Conservation (phyloP, 2,329 filamentous ascomycete genomes). For the Botrytis galanthina region DNA sequence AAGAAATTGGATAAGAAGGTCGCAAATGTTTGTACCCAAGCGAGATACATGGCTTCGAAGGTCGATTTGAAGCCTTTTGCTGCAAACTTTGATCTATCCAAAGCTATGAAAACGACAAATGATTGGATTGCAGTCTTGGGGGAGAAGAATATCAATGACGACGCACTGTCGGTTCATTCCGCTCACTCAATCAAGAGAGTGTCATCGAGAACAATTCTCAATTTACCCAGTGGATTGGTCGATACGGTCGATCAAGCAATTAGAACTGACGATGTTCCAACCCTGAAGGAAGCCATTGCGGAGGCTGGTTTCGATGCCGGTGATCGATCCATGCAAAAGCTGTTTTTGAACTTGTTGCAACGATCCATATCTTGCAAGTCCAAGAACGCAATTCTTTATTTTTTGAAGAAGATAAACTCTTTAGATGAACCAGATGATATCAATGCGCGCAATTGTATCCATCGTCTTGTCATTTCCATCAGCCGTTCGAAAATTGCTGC, state of each 20-base stretch:
- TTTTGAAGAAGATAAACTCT: constrained; percentile 66
- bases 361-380: constrained; percentile 70
- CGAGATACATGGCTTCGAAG: constrained; percentile 83
- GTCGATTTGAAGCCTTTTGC: constrained; percentile 88
- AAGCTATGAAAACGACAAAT: constrained; percentile 70
- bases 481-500: constrained; percentile 65
- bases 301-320: constrained; percentile 55
- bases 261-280: constrained; percentile 61
- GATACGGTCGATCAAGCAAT: constrained; percentile 73
- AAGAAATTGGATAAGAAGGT: constrained; percentile 99
- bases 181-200: constrained; percentile 71
- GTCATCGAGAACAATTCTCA: constrained; percentile 71
- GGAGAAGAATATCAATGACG: constrained; percentile 73
- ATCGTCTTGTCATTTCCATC: constrained; percentile 88
- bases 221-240: constrained; percentile 64
- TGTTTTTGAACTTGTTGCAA: constrained; percentile 80
- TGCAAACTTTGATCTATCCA: constrained; percentile 61
- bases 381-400: constrained; percentile 65
- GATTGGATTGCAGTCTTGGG: constrained; percentile 84
- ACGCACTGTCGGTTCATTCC: constrained; percentile 68
- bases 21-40: constrained; percentile 70
- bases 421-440: constrained; percentile 89
- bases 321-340: constrained; percentile 56
- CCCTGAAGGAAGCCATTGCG: constrained; percentile 55
- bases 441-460: constrained; percentile 89